Evolutionary conservation across 192 early-diverging fungal genomes (phyloP), one percentile per base, ranked within the genome.

Genomic region (Oehlia diaphana): DNA sequence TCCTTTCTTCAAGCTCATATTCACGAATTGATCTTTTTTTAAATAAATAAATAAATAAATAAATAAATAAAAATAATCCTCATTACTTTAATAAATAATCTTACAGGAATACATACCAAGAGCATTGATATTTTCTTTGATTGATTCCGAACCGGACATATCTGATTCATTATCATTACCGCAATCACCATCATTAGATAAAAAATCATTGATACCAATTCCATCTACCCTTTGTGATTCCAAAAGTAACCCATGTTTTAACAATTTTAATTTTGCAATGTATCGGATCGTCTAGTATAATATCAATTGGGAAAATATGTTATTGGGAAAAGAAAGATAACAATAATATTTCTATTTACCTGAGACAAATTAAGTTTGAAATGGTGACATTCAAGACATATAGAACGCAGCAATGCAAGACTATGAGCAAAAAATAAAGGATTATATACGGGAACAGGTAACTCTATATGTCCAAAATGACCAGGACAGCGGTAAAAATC

Each of bases 381-480:
- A 26, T 90, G 85, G 81, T 97, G 95, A 88, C 98, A 99, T 79
- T 95, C 95, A 28, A 93, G 87, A 84, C 98, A 99, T 64, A 90
- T 84, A 2, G 94, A 92, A 72, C 94, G 93, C 10, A 99, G 85
- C 63, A 97, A 83, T 80, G 91, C 92, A 84, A 94, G 95, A 85
- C 97, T 86, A n/a, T 95, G 90, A n/a, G 88, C 87, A 82, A 99
- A 98, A 82, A 98, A 95, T 88, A 98, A 90, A 23, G 98, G 93
- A 85, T 99, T 98, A 84, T 96, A 92, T 58, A 93, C 93, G 28
- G 95, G 94, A 16, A 90, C 87, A 14, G 93, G 92, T 28, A 99
- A 89, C 78, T 98, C 95, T 80, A 99, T 97, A 83, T 99, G 96
- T 19, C 97, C 96, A 89, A 97, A 99, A 80, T 99, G 96, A 49